Evolutionary conservation across 2,329 filamentous ascomycete genomes (phyloP).

Genomic region (Mycogone perniciosa): DNA sequence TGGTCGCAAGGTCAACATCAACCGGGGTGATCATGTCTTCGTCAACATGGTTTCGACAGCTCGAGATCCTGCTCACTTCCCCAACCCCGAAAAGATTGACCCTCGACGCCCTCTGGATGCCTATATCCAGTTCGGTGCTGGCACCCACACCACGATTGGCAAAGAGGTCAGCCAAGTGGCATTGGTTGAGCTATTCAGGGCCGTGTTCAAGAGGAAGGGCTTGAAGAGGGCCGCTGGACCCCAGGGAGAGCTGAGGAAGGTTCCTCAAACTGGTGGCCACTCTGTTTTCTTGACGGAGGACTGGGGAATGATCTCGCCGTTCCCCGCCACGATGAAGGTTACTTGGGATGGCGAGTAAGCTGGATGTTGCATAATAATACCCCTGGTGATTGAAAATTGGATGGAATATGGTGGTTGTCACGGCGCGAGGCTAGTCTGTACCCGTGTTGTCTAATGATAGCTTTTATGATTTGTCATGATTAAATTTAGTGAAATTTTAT

Average conservation of each 20-base stretch:
- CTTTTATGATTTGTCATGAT: no score
- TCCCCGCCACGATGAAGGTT: conserved; percentile 49
- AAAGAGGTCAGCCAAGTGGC: conserved; percentile 54
- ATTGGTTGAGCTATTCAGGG: conserved; percentile 61
- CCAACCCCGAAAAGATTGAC: conserved; percentile 53
- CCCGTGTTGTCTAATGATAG: no score
- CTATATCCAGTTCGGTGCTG: conserved; percentile 60
- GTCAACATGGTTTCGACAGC: conserved; percentile 54
- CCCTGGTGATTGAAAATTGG: no score
- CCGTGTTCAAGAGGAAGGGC: conserved; percentile 54
- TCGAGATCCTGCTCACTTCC: conserved; percentile 53
- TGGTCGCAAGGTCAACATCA: conserved; percentile 42
- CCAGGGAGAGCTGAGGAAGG: conserved; percentile 62
- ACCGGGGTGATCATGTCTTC: conserved; percentile 54
- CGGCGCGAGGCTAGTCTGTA: no score
- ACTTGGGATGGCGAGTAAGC: conserved; percentile 37
- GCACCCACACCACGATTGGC: conserved; percentile 58
- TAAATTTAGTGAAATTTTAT: no score
- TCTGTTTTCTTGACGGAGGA: conserved; percentile 61
- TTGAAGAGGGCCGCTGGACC: conserved; percentile 55
- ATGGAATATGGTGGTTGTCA: no score
- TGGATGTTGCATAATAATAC: no score
- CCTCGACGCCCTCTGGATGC: conserved; percentile 56
- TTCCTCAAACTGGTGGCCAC: conserved; percentile 48
- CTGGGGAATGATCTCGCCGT: conserved; percentile 45